phyloP scores from a whole-genome alignment of 169 alveolate genomes.

The Plasmodium knowlesi region DNA sequence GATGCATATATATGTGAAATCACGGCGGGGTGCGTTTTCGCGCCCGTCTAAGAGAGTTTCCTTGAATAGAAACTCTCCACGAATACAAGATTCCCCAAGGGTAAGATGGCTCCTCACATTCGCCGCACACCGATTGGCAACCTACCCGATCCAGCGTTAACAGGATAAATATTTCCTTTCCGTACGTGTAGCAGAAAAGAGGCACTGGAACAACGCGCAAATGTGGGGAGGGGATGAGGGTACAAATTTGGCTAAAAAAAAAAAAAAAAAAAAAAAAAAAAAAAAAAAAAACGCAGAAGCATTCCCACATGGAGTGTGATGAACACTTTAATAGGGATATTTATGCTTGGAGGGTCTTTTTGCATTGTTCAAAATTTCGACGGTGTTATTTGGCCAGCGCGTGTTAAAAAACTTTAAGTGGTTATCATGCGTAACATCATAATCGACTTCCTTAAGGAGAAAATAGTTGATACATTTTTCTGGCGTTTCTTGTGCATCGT shows the following conservation, averaged over 20 bases:
- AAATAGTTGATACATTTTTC: conserved; percentile 59
- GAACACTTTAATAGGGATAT: background rate
- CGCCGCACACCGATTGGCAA: too few species aligned
- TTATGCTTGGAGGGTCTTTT: conserved; percentile 3
- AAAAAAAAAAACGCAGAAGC: background rate
- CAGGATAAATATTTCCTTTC: too few species aligned
- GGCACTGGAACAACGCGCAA: too few species aligned
- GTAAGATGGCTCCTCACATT: too few species aligned
- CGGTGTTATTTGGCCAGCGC: conserved; percentile 74
- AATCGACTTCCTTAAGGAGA: conserved; percentile 58
- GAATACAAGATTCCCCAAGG: too few species aligned
- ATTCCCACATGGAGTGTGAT: background rate
- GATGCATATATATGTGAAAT: background rate
- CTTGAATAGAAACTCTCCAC: too few species aligned
- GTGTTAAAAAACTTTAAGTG: conserved; percentile 63
- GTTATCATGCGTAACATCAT: conserved; percentile 58
- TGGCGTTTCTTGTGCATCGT: conserved; percentile 69
- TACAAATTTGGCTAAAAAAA: background rate
- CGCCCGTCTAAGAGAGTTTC: too few species aligned
- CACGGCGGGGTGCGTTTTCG: background rate
- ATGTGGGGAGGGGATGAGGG: background rate
- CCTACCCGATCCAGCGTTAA: too few species aligned
- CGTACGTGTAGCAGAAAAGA: too few species aligned
- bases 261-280: background rate
- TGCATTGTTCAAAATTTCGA: conserved; percentile 36